A percentile compares a stretch with the other conserved stretches of the same genome.
phyloP scores from a whole-genome alignment of 139 green algal genomes.

The Coccomyxa sp. region DNA sequence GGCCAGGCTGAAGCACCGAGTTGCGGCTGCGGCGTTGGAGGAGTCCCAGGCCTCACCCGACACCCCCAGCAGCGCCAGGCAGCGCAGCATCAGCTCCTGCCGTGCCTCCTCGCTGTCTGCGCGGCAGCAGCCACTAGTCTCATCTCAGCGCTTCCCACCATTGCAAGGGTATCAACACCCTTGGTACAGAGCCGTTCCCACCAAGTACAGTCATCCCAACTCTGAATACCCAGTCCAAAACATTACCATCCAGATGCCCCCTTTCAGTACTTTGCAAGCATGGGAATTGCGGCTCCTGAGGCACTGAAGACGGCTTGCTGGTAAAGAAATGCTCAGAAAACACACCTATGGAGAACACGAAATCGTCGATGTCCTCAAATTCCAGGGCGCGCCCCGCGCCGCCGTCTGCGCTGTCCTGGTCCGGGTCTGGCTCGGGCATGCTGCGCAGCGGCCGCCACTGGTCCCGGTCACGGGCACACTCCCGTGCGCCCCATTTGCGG shows the following conservation, averaged over 20 bases:
- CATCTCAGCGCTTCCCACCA: neutral
- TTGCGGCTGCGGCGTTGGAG: slow-evolving; percentile 20
- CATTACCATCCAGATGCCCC: no score
- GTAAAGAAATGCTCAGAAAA: neutral
- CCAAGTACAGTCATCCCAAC: neutral
- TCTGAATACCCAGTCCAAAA: no score
- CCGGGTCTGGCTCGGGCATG: neutral
- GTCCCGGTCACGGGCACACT: slow-evolving; percentile 9
- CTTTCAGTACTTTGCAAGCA: no score
- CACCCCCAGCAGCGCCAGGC: slow-evolving; percentile 53
- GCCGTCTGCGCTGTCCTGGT: slow-evolving; percentile 12
- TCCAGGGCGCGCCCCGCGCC: slow-evolving; percentile 7
- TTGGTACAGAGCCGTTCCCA: neutral
- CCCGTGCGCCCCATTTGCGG: slow-evolving; percentile 13
- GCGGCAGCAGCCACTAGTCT: neutral
- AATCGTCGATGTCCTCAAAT: slow-evolving; percentile 24
- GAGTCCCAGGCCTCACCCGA: slow-evolving; percentile 25
- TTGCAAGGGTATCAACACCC: neutral
- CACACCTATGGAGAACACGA: slow-evolving; percentile 7
- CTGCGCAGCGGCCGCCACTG: slow-evolving; percentile 23
- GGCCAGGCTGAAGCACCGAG: neutral
- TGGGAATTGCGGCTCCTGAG: no score
- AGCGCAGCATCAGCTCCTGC: slow-evolving; percentile 43
- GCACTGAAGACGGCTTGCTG: no score
- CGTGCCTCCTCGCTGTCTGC: slow-evolving; percentile 20